These are phyloP conservation scores for Tetrapisispora pingtungensis DNA, from an alignment of 805 yeast species.

Conservation along the genomic window DNA sequence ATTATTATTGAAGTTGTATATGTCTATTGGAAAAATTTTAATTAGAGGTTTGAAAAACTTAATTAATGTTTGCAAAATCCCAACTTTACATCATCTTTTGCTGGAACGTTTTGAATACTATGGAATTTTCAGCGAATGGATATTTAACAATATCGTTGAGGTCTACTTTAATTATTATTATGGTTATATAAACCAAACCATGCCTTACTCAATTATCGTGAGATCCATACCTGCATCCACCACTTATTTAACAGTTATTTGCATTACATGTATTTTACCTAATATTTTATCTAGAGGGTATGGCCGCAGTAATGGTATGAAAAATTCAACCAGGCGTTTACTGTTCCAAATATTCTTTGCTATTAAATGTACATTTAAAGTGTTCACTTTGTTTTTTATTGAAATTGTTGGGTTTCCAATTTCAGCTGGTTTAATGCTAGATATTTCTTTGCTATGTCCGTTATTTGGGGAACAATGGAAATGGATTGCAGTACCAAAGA, in stretches of 20 bases:
- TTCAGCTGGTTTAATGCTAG: constrained; percentile 72
- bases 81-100: constrained; percentile 2
- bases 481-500: constrained; percentile 16
- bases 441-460: constrained; percentile 41
- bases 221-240: constrained; percentile 23
- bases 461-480: constrained; percentile 12
- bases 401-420: constrained; percentile 83
- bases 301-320: constrained; percentile 23
- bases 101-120: constrained; percentile 5
- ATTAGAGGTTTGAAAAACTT: constrained; percentile 10
- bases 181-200: constrained; percentile 13
- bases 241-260: constrained; percentile 22
- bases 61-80: constrained; percentile 3
- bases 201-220: constrained; percentile 15
- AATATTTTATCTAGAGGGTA: constrained; percentile 20
- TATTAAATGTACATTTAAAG: constrained; percentile 56
- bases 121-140: constrained; percentile 9
- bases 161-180: constrained; percentile 8
- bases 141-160: constrained; percentile 4
- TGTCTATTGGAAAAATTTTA: constrained; percentile 8
- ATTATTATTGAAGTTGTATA: constrained; percentile 13
- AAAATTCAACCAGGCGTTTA: constrained; percentile 33
- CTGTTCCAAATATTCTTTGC: constrained; percentile 46
- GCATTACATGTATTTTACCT: constrained; percentile 17
- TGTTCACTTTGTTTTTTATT: constrained; percentile 59